These are phyloP conservation scores for Adenanthera pavonina DNA, from an alignment of 306 rosid species.

Conservation along the genomic window DNA sequence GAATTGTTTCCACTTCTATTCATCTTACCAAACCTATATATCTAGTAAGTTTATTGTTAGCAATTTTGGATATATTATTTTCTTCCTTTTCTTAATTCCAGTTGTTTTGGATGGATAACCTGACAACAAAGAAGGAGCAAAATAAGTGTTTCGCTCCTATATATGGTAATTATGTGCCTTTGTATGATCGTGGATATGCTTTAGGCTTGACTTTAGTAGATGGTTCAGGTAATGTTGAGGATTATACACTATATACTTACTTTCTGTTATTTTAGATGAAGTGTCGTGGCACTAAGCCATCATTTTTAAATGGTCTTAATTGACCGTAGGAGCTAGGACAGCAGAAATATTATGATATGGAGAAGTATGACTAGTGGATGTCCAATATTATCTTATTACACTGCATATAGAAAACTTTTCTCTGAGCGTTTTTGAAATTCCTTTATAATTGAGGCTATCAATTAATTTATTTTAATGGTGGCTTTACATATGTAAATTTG, in stretches of 20 bases:
- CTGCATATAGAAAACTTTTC: background rate
- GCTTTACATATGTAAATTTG: background rate
- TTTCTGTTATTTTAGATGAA: conserved; percentile 32
- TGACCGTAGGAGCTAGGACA: conserved; percentile 9
- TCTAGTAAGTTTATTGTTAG: conserved; percentile 15
- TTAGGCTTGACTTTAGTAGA: conserved; percentile 82
- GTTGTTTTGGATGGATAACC: conserved; percentile 95
- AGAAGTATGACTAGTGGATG: conserved; percentile 22
- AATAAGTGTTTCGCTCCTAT: conserved; percentile 53
- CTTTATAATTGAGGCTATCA: background rate
- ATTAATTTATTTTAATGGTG: background rate
- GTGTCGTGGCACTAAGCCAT: conserved; percentile 6
- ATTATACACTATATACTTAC: conserved; percentile 65
- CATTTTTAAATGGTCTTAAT: background rate
- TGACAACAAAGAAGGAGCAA: conserved; percentile 50
- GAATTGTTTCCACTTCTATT: no score
- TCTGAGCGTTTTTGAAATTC: background rate
- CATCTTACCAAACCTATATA: conserved; percentile 18
- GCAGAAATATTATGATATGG: conserved; percentile 9
- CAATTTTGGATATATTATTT: conserved; percentile 24
- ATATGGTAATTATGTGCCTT: conserved; percentile 77
- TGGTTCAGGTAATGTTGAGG: conserved; percentile 65
- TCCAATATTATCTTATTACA: conserved; percentile 1
- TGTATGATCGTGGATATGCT: conserved; percentile 90
- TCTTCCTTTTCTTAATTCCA: conserved; percentile 51